Evolutionary conservation across 2,329 filamentous ascomycete species (phyloP), one percentile per base, ranked within the genome.

Genomic region (Colletotrichum godetiae): DNA sequence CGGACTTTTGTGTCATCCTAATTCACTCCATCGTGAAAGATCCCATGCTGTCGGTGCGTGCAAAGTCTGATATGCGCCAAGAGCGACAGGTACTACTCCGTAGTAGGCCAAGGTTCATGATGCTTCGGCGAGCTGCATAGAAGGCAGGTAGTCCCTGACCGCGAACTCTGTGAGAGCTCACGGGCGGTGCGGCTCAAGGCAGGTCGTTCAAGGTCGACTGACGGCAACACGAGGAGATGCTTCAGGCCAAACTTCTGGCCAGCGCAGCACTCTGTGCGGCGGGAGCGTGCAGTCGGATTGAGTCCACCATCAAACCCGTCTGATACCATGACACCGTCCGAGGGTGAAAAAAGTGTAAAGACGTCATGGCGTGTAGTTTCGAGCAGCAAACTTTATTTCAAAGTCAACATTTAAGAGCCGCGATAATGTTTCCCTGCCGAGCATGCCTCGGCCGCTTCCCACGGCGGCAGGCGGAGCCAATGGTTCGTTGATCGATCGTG

Each of bases 1-100:
- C 67, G 70, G 70, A 65, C 71, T 65, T 56, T 66, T 60, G 61
- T 73, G 60, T 73, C 71, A 57, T 73, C 71, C 56, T 62, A 70
- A 73, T 33, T 61, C 24, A 60, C 46, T 52, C 29, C 67, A 61
- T 52, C 60, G 52, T 33, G 56, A 61, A 29, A 66, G 67, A 58
- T 61, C 55, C 67, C 67, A 70, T 70, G 55, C 35, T 60, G 67
- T 53, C 60, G 70, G 63, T 65, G 60, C 60, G 55, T 70, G 56
- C 60, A 61, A 35, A 29, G 42, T 19, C 22, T 22, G 8, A 15
- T 37, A 60, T 24, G 33, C 53, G 66, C 70, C 59, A 65, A 60
- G 59, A 53, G 12, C 55, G 24, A 46, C 33, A 22, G 58, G 22
- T 37, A 61, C 37, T 52, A n/a, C n/a, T n/a, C n/a, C n/a, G n/a